A percentile compares a stretch with the other conserved stretches of the same genome.
Conservation (phyloP, 768 basidiomycete genomes). For the Gloeostereum incarnatum region DNA sequence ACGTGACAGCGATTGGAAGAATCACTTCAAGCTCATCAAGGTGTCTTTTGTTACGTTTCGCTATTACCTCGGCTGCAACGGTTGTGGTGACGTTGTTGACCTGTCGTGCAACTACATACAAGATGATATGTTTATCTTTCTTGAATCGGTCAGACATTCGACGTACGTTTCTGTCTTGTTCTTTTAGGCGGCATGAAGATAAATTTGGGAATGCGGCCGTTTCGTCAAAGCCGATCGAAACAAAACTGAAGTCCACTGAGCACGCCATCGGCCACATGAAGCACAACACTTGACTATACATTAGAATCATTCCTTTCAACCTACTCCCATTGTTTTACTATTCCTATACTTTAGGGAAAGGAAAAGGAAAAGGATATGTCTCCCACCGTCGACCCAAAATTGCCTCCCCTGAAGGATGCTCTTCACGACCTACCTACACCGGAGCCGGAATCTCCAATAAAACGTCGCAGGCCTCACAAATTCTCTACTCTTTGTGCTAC, state of each 20-base stretch:
- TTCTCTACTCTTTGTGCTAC: conserved; percentile 90
- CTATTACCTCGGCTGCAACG: conserved; percentile 56
- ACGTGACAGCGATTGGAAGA: neutral
- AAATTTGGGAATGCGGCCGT: too few relatives aligned
- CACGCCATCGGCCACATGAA: conserved; percentile 17
- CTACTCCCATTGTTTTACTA: too few relatives aligned
- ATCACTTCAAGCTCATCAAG: conserved; percentile 79
- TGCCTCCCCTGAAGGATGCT: conserved; percentile 17
- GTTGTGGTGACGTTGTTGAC: conserved; percentile 30
- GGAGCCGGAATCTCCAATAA: conserved; percentile 68
- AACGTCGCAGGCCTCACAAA: conserved; percentile 66
- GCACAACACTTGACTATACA: neutral
- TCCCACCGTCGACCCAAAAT: conserved; percentile 27
- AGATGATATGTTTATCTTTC: conserved; percentile 2
- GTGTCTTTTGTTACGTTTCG: conserved; percentile 68
- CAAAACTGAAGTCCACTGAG: too few relatives aligned
- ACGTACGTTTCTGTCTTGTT: conserved; percentile 40
- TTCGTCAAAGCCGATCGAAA: conserved; percentile 2
- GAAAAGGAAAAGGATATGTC: too few relatives aligned
- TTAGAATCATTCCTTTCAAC: too few relatives aligned
- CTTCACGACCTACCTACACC: conserved; percentile 65
- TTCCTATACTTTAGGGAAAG: too few relatives aligned
- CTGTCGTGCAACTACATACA: conserved; percentile 35
- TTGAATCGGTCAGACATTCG: too few relatives aligned
- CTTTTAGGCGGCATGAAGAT: conserved; percentile 45